These are phyloP conservation scores for Margaritispora aquatica DNA, from an alignment of 495 filamentous ascomycete genomes.

Conservation along the genomic window DNA sequence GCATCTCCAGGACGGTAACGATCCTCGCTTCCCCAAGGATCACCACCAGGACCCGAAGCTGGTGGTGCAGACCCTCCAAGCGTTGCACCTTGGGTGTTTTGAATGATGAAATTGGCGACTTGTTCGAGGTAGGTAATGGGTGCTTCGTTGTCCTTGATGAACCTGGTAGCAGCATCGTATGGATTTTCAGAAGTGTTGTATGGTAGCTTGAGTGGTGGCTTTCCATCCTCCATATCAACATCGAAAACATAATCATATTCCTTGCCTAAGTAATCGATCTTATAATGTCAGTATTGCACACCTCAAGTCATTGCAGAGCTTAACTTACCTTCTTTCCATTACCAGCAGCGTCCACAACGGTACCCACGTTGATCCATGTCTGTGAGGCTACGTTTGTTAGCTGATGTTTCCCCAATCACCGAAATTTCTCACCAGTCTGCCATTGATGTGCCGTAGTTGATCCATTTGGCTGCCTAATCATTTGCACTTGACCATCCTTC, in stretches of 20 bases:
- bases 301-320: background rate
- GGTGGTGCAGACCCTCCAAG: conserved; percentile 49
- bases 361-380: conserved; percentile 81
- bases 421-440: conserved; percentile 43
- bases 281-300: conserved; percentile 23
- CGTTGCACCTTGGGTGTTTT: conserved; percentile 81
- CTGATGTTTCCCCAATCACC: background rate
- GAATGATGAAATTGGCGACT: conserved; percentile 87
- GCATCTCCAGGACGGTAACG: conserved; percentile 67
- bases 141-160: conserved; percentile 85
- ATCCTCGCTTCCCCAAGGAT: conserved; percentile 73
- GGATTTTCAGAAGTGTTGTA: conserved; percentile 91
- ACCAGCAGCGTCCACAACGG: conserved; percentile 83
- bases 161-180: conserved; percentile 86
- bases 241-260: conserved; percentile 98
- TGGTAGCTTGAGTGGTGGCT: conserved; percentile 87
- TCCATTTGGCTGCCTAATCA: conserved; percentile 76
- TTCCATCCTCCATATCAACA: conserved; percentile 94
- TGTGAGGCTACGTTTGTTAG: conserved; percentile 30
- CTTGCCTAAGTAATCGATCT: conserved; percentile 69
- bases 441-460: conserved; percentile 77
- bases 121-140: conserved; percentile 87
- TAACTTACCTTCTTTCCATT: conserved; percentile 56
- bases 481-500: conserved; percentile 90
- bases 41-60: conserved; percentile 35